Evolutionary conservation across 2,329 filamentous ascomycete species (phyloP), one percentile per base, ranked within the genome.

Genomic region (Neonectria faginata): DNA sequence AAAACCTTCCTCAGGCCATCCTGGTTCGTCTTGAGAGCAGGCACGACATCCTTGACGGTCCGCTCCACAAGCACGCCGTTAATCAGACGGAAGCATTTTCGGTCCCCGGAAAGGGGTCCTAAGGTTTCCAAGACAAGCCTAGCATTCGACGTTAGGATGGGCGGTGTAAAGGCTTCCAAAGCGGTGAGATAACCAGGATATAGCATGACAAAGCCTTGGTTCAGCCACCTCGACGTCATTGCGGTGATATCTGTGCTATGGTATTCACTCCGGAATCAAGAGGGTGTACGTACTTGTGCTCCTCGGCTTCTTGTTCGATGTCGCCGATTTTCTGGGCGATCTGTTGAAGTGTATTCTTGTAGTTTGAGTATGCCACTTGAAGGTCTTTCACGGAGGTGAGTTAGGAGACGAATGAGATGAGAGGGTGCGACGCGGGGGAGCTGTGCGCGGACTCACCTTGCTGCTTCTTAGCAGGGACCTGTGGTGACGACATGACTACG

Each of bases 41-140:
- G 96, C 60, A 97, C 85, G 12, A 99, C 93, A 79, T 98, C 96
- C 79, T 93, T 87, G 71, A 99, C 93, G 16, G 95, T 98, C 72
- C 94, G 88, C 83, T 99, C 96, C 58, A 97, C 93, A 63, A 99
- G 84, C 25, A 98, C 94, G 50, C 96, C 96, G 79, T 99, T 98
- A 79, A 99, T 97, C 88, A 99, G 93, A 73, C 96, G 94, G 82
- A 98, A 99, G 82, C 95, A 98, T 83, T 97, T 99, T 75, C 96
- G 92, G 70, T 97, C 92, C 68, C 85, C 87, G 1, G 92, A 86
- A 25, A 98, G 87, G 50, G 94, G 94, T 64, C 91, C 87, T 68
- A 99, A 83, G 3, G 95, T 98, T 77, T 98, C 95, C 56, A 98
- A 88, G 36, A 99, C 96, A 70, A 98, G 92, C 80, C 96, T 98